phyloP scores from a whole-genome alignment of 257 asterid genomes.

The Euphrasia confusa region DNA sequence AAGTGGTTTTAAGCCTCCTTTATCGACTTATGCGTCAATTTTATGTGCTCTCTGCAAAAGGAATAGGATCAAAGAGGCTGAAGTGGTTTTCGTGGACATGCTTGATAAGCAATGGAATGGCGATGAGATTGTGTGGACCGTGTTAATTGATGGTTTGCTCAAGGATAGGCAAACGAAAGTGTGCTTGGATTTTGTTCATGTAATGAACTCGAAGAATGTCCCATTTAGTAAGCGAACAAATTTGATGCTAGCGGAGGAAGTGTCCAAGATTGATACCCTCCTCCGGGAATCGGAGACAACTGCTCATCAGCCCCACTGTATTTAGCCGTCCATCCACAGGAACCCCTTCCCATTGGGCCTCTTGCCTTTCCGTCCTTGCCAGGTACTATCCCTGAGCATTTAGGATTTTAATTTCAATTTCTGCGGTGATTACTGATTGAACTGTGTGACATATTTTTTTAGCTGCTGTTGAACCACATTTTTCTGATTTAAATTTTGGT shows the following conservation, averaged over 20 bases:
- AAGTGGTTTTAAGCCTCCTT: slow-evolving; percentile 49
- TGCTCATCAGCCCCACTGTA: slow-evolving; percentile 43
- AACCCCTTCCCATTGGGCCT: slow-evolving; percentile 93
- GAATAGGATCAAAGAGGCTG: slow-evolving; percentile 50
- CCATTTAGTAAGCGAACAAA: slow-evolving; percentile 48
- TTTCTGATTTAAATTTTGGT: too few species aligned
- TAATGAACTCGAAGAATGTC: slow-evolving; percentile 55
- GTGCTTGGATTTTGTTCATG: slow-evolving; percentile 62
- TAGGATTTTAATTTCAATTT: slow-evolving; percentile 15
- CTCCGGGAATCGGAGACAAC: slow-evolving; percentile 39
- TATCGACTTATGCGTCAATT: slow-evolving; percentile 48
- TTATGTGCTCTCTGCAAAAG: slow-evolving; percentile 53
- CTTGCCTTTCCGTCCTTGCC: slow-evolving; percentile 83
- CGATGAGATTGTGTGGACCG: slow-evolving; percentile 90
- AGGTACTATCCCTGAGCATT: slow-evolving; percentile 36
- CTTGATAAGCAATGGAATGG: slow-evolving; percentile 59
- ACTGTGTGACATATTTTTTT: not conserved
- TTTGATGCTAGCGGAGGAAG: slow-evolving; percentile 51
- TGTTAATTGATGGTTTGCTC: slow-evolving; percentile 78
- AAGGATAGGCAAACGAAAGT: slow-evolving; percentile 54
- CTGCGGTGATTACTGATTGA: not conserved
- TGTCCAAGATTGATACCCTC: slow-evolving; percentile 51
- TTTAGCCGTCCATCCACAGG: slow-evolving; percentile 79
- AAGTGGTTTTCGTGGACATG: slow-evolving; percentile 54
- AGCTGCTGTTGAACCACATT: too few species aligned